phyloP scores from a whole-genome alignment of 441 rosid species.

The Gossypium davidsonii region DNA sequence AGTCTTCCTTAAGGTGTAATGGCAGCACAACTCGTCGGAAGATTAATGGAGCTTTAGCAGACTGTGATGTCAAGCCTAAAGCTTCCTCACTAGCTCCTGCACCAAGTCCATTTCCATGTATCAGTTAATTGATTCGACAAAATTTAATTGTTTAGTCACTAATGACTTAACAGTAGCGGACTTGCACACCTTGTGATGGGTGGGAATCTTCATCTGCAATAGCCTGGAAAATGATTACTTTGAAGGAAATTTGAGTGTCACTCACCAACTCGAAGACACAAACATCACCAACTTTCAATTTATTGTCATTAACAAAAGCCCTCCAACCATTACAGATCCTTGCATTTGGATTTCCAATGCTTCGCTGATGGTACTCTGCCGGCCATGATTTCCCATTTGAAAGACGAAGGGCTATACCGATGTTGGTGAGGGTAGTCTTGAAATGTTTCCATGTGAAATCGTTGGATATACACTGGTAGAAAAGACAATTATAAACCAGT shows the following conservation, averaged over 20 bases:
- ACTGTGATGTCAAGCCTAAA: neutral
- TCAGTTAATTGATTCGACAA: neutral
- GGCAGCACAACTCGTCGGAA: neutral
- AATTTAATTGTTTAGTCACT: neutral
- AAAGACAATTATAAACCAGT: neutral
- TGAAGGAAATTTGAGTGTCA: neutral
- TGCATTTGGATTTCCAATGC: neutral
- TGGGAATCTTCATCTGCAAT: neutral
- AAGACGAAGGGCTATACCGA: constrained; percentile 1
- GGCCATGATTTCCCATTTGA: constrained; percentile 22
- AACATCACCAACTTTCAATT: constrained; percentile 23
- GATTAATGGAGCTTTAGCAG: neutral
- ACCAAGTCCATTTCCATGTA: neutral
- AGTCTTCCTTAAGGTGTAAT: neutral
- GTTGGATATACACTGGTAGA: constrained; percentile 8
- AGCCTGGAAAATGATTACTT: constrained; percentile 10
- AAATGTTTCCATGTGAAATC: constrained; percentile 12
- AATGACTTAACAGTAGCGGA: neutral
- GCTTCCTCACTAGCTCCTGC: neutral
- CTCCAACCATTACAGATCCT: constrained; percentile 20
- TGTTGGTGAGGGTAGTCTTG: neutral
- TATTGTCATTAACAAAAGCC: constrained; percentile 14
- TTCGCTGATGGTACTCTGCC: neutral
- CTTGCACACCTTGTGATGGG: neutral
- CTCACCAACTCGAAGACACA: constrained; percentile 26